These are phyloP conservation scores for Carex parvula DNA, from an alignment of 176 grass and related monocot species.

Conservation along the genomic window DNA sequence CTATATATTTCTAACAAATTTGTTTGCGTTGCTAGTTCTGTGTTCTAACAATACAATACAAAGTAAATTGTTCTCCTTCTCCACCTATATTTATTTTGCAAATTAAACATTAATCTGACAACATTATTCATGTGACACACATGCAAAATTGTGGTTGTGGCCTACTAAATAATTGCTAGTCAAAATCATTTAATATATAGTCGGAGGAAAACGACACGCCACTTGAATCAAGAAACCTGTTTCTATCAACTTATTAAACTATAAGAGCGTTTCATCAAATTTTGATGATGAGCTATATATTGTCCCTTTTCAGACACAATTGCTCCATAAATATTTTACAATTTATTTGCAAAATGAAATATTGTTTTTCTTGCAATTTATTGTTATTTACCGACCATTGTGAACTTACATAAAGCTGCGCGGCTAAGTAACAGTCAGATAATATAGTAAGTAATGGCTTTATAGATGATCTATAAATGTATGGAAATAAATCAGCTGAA, in stretches of 20 bases:
- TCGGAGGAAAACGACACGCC: not conserved
- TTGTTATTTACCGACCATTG: not conserved
- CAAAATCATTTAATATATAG: not conserved
- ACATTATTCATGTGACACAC: conserved; percentile 10
- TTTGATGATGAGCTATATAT: not conserved
- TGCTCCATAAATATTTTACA: not conserved
- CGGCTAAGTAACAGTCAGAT: not conserved
- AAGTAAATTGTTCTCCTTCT: too few relatives aligned
- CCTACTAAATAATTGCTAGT: not conserved
- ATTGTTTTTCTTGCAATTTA: not conserved
- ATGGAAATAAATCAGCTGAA: too few relatives aligned
- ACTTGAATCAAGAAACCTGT: not conserved
- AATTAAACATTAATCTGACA: not conserved
- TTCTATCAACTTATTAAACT: not conserved
- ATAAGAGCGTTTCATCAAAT: not conserved
- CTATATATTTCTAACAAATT: not conserved
- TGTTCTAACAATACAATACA: not conserved
- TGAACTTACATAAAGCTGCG: not conserved
- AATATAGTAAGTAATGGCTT: too few relatives aligned
- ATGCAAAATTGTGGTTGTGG: not conserved
- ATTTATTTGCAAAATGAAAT: not conserved
- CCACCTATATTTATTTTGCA: too few relatives aligned
- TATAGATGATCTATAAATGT: too few relatives aligned
- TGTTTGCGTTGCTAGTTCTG: not conserved
- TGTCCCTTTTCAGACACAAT: not conserved